These are phyloP conservation scores for Geranium rotundifolium DNA, from an alignment of 345 rosid genomes.

Conservation along the genomic window DNA sequence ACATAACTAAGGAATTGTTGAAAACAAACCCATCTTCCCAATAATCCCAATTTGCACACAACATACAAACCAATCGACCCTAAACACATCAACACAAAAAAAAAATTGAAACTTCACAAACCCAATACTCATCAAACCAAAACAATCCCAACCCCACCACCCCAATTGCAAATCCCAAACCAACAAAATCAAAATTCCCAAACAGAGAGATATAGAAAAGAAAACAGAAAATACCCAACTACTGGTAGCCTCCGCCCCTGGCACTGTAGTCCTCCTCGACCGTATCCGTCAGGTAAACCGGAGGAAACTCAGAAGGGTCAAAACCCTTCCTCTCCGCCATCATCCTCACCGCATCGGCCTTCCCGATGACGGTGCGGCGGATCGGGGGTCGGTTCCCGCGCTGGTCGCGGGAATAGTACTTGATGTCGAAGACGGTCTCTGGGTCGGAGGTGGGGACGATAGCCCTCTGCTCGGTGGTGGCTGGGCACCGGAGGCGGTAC, in stretches of 20 bases:
- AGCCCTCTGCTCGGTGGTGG: constrained; percentile 38
- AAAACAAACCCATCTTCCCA: no score
- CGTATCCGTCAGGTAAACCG: constrained; percentile 49
- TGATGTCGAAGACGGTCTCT: constrained; percentile 79
- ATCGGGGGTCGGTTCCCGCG: constrained; percentile 82
- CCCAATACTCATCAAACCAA: no score
- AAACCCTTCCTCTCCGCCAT: constrained; percentile 66
- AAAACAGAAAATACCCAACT: constrained; percentile 19
- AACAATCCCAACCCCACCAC: no score
- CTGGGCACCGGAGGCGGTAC: constrained; percentile 70
- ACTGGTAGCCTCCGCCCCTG: constrained; percentile 60
- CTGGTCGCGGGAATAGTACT: constrained; percentile 65
- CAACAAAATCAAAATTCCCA: neutral
- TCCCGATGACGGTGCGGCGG: constrained; percentile 56
- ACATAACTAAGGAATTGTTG: no score
- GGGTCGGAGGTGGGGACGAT: constrained; percentile 71
- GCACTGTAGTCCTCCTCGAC: constrained; percentile 62
- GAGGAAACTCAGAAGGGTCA: constrained; percentile 58
- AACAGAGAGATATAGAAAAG: neutral
- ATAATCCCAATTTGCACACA: no score
- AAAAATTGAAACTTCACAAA: no score
- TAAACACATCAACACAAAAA: no score
- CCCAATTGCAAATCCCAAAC: neutral
- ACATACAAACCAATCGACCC: no score
- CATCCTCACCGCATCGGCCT: constrained; percentile 64